Evolutionary conservation across 73 alveolate species (phyloP), one percentile per base, ranked within the genome.

Genomic region (Urostyla sp.): DNA sequence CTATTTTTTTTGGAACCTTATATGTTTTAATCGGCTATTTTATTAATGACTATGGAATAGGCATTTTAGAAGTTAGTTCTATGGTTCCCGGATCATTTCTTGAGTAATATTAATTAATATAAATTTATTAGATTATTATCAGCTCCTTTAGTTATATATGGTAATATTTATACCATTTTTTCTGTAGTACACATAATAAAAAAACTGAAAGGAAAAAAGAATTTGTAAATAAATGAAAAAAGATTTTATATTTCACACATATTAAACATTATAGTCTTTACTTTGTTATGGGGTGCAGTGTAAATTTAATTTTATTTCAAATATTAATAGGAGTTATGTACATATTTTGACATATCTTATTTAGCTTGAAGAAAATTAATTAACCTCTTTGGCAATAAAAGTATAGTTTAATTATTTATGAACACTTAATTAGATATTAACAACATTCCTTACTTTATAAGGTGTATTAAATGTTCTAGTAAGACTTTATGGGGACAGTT

Each of bases 51-150:
- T 52, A 35, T 32, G 76, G 76, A 6, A 55, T 59, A 2, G 37
- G 76, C 20, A 59, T 59, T 30, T 35, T 59, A 55, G 76, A 55
- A 20, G 76, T 55, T 3, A 35, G 76, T 59, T 52, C 76, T n/a
- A 59, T 59, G 76, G 55, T 55, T 11, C 57, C 32, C 15, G 76
- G 76, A 11, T 35, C 57, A 15, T 59, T 30, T 31, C 32, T 59
- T 2, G 76, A 59, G 76, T 59, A 59, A 59, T 5, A n/a, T 32
- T 35, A 55, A 10, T 51, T 59, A 6, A 32, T 15, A 26, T 15
- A 4, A 8, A 59, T 34, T 5, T 36, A 21, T 18, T 59, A 59
- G 76, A 32, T 40, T 59, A 32, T 59, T 59, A 35, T 52, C 32
- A 35, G 37, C 76, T 13, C 76, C 76, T 6, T 31, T 59, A 30